A percentile compares a stretch with the other conserved stretches of the same genome.
Conservation (phyloP, 164 flowering plant species). For the Vitis cinerea region DNA sequence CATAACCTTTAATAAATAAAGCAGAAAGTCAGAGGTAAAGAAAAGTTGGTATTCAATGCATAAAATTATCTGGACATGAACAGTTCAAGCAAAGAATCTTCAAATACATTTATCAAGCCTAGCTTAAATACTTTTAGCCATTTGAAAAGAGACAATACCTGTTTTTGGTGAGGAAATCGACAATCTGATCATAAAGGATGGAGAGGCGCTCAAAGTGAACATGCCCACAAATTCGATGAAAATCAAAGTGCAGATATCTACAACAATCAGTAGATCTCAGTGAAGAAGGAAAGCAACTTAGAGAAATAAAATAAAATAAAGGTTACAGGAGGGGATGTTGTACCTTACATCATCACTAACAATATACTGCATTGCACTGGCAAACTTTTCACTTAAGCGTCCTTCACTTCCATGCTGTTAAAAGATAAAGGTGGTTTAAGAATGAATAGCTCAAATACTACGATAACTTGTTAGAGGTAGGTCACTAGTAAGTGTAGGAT, state of each 20-base stretch:
- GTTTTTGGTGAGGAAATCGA: conserved; percentile 60
- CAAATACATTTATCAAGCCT: background rate
- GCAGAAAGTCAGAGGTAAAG: no score
- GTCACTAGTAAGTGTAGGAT: background rate
- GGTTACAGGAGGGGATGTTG: conserved; percentile 1
- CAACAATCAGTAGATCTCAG: conserved; percentile 20
- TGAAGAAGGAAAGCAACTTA: background rate
- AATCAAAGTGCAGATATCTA: conserved; percentile 94
- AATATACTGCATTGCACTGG: conserved; percentile 65
- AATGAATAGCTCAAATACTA: background rate
- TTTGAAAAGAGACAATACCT: conserved; percentile 47
- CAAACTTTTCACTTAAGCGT: conserved; percentile 69
- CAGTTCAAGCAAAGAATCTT: background rate
- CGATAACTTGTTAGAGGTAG: no score
- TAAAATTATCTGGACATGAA: background rate
- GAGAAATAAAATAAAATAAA: background rate
- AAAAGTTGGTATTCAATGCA: background rate
- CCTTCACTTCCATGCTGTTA: conserved; percentile 95
- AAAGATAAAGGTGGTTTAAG: conserved; percentile 16
- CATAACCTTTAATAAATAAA: background rate
- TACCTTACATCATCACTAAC: conserved; percentile 78
- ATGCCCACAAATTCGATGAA: conserved; percentile 90
- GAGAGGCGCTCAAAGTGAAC: conserved; percentile 89
- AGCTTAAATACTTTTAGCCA: background rate
- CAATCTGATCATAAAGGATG: conserved; percentile 78